A percentile compares a stretch with the other conserved stretches of the same genome.
Conservation (phyloP, 257 asterid genomes). For the Solanum bulbocastanum region DNA sequence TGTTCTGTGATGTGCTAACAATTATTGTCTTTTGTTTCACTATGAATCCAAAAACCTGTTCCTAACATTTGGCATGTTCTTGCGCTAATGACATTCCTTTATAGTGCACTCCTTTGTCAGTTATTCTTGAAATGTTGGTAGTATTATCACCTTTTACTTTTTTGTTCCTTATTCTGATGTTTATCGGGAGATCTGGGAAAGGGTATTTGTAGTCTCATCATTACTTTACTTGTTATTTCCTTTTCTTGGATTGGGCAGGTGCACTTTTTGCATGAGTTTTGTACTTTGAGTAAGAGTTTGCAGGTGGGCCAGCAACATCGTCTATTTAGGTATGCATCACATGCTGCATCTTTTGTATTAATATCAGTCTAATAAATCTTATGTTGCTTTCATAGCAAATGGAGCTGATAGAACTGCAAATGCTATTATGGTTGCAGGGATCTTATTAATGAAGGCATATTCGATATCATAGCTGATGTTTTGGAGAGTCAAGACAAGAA, state of each 20-base stretch:
- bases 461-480: constrained; percentile 66
- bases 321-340: constrained; percentile 53
- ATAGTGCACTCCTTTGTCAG: not conserved
- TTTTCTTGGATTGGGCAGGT: constrained; percentile 28
- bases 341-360: not conserved
- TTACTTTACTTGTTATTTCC: not conserved
- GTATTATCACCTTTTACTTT: not conserved
- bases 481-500: constrained; percentile 74
- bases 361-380: not conserved
- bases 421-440: constrained; percentile 44
- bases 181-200: not conserved
- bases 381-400: not conserved
- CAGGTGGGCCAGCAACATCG: constrained; percentile 90
- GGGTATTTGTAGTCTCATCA: not conserved
- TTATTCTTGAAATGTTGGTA: not conserved
- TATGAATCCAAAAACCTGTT: not conserved
- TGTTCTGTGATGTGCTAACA: not conserved
- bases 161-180: not conserved
- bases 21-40: not conserved
- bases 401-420: not conserved
- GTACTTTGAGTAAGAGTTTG: constrained; percentile 87
- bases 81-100: not conserved
- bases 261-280: constrained; percentile 83
- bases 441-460: constrained; percentile 81
- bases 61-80: not conserved